These are phyloP conservation scores for Fraxinus ornus DNA, from an alignment of 305 asterid species.

Conservation along the genomic window DNA sequence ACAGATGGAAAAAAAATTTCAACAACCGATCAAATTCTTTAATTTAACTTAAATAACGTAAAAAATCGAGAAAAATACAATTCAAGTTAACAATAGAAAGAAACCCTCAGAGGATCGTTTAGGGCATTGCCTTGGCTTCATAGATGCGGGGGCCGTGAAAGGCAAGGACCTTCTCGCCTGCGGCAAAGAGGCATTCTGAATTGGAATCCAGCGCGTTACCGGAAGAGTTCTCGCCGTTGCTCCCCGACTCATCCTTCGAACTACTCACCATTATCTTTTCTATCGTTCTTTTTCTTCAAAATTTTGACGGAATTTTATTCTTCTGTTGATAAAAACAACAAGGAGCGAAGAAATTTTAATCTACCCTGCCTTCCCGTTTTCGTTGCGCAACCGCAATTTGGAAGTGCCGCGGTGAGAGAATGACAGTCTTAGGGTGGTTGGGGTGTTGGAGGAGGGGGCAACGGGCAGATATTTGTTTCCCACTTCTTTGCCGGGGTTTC, in stretches of 20 bases:
- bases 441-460: not conserved
- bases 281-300: not conserved
- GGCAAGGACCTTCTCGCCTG: slow-evolving; percentile 84
- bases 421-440: not conserved
- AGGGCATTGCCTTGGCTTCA: slow-evolving; percentile 70
- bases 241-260: slow-evolving; percentile 59
- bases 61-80: not conserved
- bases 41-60: not conserved
- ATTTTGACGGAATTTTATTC: not conserved
- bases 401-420: not conserved
- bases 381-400: not conserved
- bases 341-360: not conserved
- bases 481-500: slow-evolving; percentile 36
- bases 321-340: not conserved
- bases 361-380: not conserved
- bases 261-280: slow-evolving; percentile 43
- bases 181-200: slow-evolving; percentile 52
- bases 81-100: not conserved
- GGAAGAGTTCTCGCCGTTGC: slow-evolving; percentile 64
- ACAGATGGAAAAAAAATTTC: not conserved
- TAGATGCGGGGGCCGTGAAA: slow-evolving; percentile 78
- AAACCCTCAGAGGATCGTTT: slow-evolving; percentile 27
- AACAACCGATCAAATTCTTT: too few relatives aligned
- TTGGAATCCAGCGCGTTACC: slow-evolving; percentile 55
- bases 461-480: slow-evolving; percentile 7